phyloP scores from a whole-genome alignment of 148 eudicot genomes.

The Silene uniflora region DNA sequence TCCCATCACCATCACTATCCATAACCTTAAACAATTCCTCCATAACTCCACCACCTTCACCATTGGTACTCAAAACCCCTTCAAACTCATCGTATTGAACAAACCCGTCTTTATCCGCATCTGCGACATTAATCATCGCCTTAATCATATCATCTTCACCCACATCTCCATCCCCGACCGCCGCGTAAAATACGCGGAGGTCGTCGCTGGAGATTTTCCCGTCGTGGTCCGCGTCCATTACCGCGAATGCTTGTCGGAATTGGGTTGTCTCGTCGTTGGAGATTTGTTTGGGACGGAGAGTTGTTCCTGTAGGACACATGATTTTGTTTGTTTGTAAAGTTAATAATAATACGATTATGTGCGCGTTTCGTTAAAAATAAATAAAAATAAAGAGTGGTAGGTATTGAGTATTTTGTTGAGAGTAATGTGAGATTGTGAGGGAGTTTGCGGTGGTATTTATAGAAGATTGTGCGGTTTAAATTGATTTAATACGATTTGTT shows the following conservation, averaged over 20 bases:
- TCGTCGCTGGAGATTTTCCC: conserved; percentile 70
- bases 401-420: neutral
- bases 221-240: conserved; percentile 68
- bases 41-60: conserved; percentile 35
- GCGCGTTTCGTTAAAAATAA: no score
- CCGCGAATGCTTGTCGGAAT: conserved; percentile 58
- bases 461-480: neutral
- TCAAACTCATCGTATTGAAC: conserved; percentile 70
- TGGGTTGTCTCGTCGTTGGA: conserved; percentile 17
- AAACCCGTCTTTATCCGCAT: conserved; percentile 55
- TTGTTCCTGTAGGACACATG: conserved; percentile 66
- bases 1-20: conserved; percentile 85
- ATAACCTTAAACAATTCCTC: conserved; percentile 67
- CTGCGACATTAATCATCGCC: conserved; percentile 73
- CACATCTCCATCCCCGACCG: conserved; percentile 11
- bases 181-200: conserved; percentile 50
- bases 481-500: no score
- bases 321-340: neutral
- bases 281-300: neutral
- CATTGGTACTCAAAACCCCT: conserved; percentile 31
- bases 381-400: no score
- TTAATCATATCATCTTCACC: conserved; percentile 50
- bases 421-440: neutral
- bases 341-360: no score
- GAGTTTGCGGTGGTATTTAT: conserved; percentile 6